These are phyloP conservation scores for Phylloporus rhodoxanthus DNA, from an alignment of 768 basidiomycete species.

Conservation along the genomic window DNA sequence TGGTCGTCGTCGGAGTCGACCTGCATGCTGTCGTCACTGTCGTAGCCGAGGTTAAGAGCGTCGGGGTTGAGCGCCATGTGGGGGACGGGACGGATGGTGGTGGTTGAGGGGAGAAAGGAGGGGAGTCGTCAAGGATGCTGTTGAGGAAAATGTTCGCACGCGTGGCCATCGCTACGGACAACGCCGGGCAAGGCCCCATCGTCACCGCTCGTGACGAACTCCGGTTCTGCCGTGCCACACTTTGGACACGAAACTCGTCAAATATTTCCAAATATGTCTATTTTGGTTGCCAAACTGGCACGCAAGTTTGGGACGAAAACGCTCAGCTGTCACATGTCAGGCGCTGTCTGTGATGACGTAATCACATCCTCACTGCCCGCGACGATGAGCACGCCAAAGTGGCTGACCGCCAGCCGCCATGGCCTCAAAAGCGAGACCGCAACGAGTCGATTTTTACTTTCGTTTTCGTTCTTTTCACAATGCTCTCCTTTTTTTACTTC, in stretches of 20 bases:
- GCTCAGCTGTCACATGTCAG: slow-evolving; percentile 1
- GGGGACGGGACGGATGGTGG: slow-evolving; percentile 24
- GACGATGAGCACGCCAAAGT: slow-evolving; percentile 15
- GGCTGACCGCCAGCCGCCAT: background rate
- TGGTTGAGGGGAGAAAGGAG: slow-evolving; percentile 33
- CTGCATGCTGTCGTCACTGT: slow-evolving; percentile 59
- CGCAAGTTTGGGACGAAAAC: slow-evolving; percentile 16
- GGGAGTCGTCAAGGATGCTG: slow-evolving; percentile 37
- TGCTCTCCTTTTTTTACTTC: slow-evolving; percentile 19
- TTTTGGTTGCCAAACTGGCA: background rate
- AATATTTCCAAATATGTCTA: slow-evolving; percentile 11
- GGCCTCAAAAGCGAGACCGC: no score
- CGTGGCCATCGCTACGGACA: slow-evolving; percentile 40
- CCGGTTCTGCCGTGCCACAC: slow-evolving; percentile 31
- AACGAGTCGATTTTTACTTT: background rate
- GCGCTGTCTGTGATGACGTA: slow-evolving; percentile 13
- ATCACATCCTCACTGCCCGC: slow-evolving; percentile 16
- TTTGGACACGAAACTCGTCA: slow-evolving; percentile 23
- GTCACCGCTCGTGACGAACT: slow-evolving; percentile 39
- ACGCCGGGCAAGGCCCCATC: slow-evolving; percentile 40
- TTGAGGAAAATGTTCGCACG: slow-evolving; percentile 38
- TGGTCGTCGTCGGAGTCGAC: slow-evolving; percentile 56
- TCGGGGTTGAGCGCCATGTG: slow-evolving; percentile 34
- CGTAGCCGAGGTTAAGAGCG: slow-evolving; percentile 50
- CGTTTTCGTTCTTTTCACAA: slow-evolving; percentile 12